phyloP scores from a whole-genome alignment of 352 stramenopile species.

The Stephanocyclus meneghinianus region DNA sequence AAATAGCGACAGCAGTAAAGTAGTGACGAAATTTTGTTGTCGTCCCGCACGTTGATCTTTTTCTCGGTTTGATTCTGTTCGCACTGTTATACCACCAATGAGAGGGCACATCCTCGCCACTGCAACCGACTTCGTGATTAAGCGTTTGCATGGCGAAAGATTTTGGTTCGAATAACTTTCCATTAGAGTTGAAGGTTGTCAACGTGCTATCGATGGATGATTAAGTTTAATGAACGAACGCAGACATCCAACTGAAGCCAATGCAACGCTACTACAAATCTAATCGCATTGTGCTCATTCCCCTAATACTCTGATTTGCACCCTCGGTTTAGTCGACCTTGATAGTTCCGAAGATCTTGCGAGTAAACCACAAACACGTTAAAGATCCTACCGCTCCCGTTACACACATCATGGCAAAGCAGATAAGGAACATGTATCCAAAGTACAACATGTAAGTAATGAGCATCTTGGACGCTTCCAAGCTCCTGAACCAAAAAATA shows the following conservation, averaged over 20 bases:
- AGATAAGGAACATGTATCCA: constrained; percentile 85
- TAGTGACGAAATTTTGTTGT: not conserved
- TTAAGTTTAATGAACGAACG: constrained; percentile 5
- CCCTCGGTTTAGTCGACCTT: constrained; percentile 82
- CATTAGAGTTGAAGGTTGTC: not conserved
- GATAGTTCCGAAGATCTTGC: constrained; percentile 95
- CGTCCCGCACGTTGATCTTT: no score
- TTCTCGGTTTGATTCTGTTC: no score
- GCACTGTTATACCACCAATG: no score
- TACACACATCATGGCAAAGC: constrained; percentile 92
- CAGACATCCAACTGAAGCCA: not conserved
- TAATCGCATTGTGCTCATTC: not conserved
- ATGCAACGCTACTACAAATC: not conserved
- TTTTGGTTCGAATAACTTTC: no score
- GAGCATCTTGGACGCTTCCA: constrained; percentile 91
- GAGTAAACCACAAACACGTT: constrained; percentile 97
- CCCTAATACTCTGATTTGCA: not conserved
- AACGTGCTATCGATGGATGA: not conserved
- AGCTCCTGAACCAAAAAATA: constrained; percentile 95
- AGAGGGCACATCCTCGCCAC: no score
- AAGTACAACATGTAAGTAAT: constrained; percentile 85
- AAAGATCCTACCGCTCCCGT: constrained; percentile 92
- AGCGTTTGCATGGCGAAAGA: no score
- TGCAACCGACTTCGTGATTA: no score
- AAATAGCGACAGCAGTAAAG: not conserved